Conservation (phyloP, 164 flowering plant genomes). For the Buxus sempervirens region DNA sequence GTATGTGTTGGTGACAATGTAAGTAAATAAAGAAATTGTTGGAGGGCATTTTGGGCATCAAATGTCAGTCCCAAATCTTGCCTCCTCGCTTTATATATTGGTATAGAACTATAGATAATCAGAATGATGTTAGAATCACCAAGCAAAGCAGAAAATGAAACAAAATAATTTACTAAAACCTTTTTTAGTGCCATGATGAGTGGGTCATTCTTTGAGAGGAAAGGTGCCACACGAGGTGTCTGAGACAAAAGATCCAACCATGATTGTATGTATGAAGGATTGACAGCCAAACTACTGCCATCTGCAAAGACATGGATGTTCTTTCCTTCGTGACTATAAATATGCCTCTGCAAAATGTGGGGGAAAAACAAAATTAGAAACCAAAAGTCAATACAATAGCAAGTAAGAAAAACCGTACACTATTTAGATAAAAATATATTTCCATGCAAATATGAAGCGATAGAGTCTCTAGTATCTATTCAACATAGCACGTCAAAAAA, state of each 20-base stretch:
- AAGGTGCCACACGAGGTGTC: constrained; percentile 94
- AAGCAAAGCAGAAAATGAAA: neutral
- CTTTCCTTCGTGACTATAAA: constrained; percentile 75
- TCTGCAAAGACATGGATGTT: constrained; percentile 79
- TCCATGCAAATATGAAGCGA: neutral
- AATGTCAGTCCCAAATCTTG: too few relatives aligned
- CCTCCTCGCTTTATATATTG: too few relatives aligned
- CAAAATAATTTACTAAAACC: constrained; percentile 32
- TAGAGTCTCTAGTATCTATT: neutral
- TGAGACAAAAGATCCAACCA: constrained; percentile 85
- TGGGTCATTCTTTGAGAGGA: constrained; percentile 78
- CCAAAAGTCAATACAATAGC: neutral
- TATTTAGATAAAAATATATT: neutral
- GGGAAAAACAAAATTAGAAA: neutral
- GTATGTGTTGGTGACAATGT: too few relatives aligned
- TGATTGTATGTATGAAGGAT: constrained; percentile 64
- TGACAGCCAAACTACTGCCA: constrained; percentile 74
- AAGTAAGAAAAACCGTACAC: neutral
- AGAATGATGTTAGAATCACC: too few relatives aligned
- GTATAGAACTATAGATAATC: neutral
- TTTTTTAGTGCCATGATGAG: constrained; percentile 70
- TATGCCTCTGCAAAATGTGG: constrained; percentile 64
- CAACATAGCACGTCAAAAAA: too few relatives aligned
- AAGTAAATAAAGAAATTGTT: too few relatives aligned
- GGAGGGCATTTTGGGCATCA: too few relatives aligned